Conservation (phyloP, 2,329 filamentous ascomycete genomes). For the Nothophoma quercina region DNA sequence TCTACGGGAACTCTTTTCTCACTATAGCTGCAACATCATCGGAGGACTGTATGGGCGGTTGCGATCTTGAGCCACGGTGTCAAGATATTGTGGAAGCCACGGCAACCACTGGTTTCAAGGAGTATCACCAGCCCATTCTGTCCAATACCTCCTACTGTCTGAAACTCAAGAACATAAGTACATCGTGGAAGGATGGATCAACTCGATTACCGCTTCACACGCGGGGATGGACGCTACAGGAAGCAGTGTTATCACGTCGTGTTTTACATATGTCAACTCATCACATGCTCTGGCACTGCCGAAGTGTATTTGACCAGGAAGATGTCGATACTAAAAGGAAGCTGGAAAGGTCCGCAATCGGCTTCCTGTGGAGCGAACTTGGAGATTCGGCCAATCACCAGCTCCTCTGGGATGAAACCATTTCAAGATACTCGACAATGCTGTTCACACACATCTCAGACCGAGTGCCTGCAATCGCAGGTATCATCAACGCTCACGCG, state of each 20-base stretch:
- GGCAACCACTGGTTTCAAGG: too few relatives aligned
- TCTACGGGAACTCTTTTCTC: slow-evolving; percentile 2
- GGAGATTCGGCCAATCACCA: too few relatives aligned
- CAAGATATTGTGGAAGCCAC: not conserved
- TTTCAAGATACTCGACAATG: not conserved
- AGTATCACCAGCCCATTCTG: too few relatives aligned
- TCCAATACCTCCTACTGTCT: too few relatives aligned
- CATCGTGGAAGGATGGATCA: not conserved
- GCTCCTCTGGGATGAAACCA: too few relatives aligned
- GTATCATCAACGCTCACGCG: not conserved
- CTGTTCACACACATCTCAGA: not conserved
- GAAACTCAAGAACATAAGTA: not conserved
- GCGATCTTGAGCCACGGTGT: not conserved
- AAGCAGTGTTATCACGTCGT: not conserved
- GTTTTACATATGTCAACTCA: not conserved
- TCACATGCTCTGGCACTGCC: slow-evolving; percentile 1
- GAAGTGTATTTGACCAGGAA: not conserved
- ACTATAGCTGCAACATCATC: slow-evolving; percentile 1
- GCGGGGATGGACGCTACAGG: not conserved
- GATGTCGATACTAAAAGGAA: not conserved
- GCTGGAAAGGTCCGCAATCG: too few relatives aligned
- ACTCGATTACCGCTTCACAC: not conserved
- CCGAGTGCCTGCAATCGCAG: not conserved
- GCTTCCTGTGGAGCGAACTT: not conserved
- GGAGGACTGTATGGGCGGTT: not conserved